Percentiles rank a stretch among this genome's conserved stretches.
These are phyloP conservation scores for Fusarium sulawesiense DNA, from an alignment of 2,329 filamentous ascomycete genomes.

Conservation along the genomic window DNA sequence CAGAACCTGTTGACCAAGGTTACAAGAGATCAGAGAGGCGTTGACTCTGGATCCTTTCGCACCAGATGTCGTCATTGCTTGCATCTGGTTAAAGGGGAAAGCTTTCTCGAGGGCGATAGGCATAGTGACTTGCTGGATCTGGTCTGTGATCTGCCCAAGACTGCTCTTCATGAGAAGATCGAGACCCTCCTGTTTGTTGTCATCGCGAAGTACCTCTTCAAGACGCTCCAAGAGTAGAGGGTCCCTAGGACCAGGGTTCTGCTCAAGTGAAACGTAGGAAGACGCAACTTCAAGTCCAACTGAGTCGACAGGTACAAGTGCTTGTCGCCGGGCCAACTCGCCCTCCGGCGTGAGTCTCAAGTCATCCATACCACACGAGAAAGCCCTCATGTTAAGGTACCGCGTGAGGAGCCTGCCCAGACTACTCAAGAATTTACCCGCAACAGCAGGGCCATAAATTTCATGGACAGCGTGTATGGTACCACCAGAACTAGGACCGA, in stretches of 20 bases:
- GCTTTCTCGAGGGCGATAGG: slow-evolving; percentile 86
- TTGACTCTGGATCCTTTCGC: slow-evolving; percentile 95
- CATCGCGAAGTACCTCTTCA: slow-evolving; percentile 90
- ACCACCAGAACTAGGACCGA: slow-evolving; percentile 87
- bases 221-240: slow-evolving; percentile 80
- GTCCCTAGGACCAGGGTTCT: slow-evolving; percentile 71
- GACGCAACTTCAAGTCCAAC: slow-evolving; percentile 84
- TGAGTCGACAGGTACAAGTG: slow-evolving; percentile 72
- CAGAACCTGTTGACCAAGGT: slow-evolving; percentile 94
- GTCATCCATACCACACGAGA: slow-evolving; percentile 98
- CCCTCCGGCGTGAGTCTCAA: slow-evolving; percentile 84
- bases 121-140: slow-evolving; percentile 81
- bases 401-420: slow-evolving; percentile 90
- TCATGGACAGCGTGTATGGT: slow-evolving; percentile 94
- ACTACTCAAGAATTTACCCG: slow-evolving; percentile 88
- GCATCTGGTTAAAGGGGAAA: slow-evolving; percentile 98
- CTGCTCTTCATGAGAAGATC: slow-evolving; percentile 85
- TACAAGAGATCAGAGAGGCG: slow-evolving; percentile 96
- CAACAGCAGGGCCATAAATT: slow-evolving; percentile 86
- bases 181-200: slow-evolving; percentile 89
- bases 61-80: slow-evolving; percentile 96
- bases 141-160: slow-evolving; percentile 77
- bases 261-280: slow-evolving; percentile 86
- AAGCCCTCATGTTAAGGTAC: slow-evolving; percentile 91
- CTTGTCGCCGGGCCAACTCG: slow-evolving; percentile 75